Evolutionary conservation across 257 asterid species (phyloP).

Genomic region (Solanum lycopersicoides): DNA sequence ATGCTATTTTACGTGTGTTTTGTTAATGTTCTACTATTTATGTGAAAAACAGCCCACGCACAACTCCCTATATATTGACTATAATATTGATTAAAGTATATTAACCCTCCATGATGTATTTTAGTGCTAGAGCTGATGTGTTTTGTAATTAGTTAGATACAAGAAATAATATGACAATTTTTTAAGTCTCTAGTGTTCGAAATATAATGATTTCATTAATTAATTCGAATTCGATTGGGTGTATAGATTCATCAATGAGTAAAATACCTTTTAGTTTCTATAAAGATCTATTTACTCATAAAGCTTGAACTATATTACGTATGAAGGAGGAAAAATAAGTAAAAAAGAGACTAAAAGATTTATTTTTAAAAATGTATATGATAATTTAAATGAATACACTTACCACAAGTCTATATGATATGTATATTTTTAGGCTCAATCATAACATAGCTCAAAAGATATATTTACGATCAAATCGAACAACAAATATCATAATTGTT

Average conservation of each 20-base stretch:
- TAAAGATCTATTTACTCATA: background rate
- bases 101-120: background rate
- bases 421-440: background rate
- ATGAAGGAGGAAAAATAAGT: background rate
- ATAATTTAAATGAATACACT: background rate
- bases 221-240: background rate
- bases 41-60: background rate
- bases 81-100: background rate
- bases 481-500: background rate
- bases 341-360: background rate
- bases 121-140: background rate
- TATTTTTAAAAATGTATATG: background rate
- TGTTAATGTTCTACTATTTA: background rate
- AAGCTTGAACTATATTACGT: rapidly evolving
- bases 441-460: background rate
- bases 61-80: background rate
- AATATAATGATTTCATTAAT: background rate
- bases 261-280: background rate
- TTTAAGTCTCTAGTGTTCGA: background rate
- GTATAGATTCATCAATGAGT: background rate
- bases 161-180: background rate
- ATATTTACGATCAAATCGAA: background rate
- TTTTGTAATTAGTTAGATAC: background rate
- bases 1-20: background rate
- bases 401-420: too few species aligned